Percentiles rank a stretch among this genome's conserved stretches.
These are phyloP conservation scores for Eleusine indica DNA, from an alignment of 176 grass and related monocot species.

Conservation along the genomic window DNA sequence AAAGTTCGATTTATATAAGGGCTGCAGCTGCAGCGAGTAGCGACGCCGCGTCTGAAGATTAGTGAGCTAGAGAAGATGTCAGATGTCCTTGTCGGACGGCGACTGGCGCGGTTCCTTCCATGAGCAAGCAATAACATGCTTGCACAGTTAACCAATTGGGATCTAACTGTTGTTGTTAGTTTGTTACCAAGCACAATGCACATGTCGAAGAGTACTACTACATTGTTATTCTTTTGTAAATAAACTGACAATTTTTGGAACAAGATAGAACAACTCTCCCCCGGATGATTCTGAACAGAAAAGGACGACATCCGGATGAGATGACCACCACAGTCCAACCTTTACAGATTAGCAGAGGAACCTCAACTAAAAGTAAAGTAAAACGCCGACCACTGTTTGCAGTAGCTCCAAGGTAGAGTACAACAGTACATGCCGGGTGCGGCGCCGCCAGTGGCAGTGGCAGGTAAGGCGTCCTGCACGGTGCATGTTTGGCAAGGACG, in stretches of 20 bases:
- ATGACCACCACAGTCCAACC: neutral
- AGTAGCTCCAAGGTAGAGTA: too few species aligned
- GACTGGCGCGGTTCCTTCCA: neutral
- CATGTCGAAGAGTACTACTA: neutral
- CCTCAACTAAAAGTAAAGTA: neutral
- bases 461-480: neutral
- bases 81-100: slow-evolving; percentile 25
- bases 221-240: neutral
- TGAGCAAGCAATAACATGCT: slow-evolving; percentile 2
- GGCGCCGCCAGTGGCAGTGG: neutral
- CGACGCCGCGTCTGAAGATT: neutral
- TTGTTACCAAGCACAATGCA: neutral
- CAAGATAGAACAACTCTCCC: neutral
- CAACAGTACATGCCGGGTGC: neutral
- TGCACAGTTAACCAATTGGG: neutral
- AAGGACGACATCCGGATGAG: neutral
- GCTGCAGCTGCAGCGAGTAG: too few species aligned
- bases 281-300: neutral
- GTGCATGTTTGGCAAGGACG: neutral
- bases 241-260: neutral
- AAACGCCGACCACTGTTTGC: neutral
- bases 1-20: neutral
- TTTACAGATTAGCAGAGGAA: neutral
- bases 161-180: neutral
- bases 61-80: neutral